phyloP scores from a whole-genome alignment of 441 rosid genomes.

The Erodium trifolium region DNA sequence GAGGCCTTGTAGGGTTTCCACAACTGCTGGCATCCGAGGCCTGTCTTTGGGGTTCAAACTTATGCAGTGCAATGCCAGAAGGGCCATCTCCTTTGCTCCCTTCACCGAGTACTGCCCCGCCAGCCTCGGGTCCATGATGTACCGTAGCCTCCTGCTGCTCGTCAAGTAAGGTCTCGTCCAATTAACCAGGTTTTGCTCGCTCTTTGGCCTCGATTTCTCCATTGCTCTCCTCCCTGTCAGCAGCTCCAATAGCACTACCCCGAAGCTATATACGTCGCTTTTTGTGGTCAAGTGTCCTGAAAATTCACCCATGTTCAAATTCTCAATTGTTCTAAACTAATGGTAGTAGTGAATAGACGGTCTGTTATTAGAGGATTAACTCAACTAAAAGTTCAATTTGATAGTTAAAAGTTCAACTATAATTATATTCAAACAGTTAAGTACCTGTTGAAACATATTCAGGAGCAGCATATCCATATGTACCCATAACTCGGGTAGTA shows the following conservation, averaged over 20 bases:
- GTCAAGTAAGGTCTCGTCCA: conserved; percentile 52
- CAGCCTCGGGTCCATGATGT: conserved; percentile 51
- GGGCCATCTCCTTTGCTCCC: conserved; percentile 56
- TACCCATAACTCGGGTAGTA: conserved; percentile 67
- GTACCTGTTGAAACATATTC: conserved; percentile 63
- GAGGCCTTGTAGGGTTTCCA: no score
- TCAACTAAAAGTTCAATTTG: no score
- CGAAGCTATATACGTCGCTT: conserved; percentile 62
- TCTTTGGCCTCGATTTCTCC: conserved; percentile 27
- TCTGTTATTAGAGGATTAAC: no score
- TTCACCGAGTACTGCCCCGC: conserved; percentile 68
- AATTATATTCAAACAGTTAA: no score
- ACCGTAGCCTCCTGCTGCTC: conserved; percentile 47
- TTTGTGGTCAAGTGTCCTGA: conserved; percentile 58
- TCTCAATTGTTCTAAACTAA: no score
- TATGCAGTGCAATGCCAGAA: conserved; percentile 42
- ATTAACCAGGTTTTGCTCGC: conserved; percentile 51
- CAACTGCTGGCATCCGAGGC: conserved; percentile 19
- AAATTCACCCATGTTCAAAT: background rate
- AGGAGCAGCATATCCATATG: conserved; percentile 65
- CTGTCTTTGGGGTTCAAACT: conserved; percentile 58
- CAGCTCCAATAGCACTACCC: conserved; percentile 18
- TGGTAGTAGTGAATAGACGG: no score
- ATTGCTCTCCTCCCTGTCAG: no score
- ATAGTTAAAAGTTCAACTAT: no score